phyloP scores from a whole-genome alignment of 2,329 filamentous ascomycete genomes.

The Whalleya microplaca region DNA sequence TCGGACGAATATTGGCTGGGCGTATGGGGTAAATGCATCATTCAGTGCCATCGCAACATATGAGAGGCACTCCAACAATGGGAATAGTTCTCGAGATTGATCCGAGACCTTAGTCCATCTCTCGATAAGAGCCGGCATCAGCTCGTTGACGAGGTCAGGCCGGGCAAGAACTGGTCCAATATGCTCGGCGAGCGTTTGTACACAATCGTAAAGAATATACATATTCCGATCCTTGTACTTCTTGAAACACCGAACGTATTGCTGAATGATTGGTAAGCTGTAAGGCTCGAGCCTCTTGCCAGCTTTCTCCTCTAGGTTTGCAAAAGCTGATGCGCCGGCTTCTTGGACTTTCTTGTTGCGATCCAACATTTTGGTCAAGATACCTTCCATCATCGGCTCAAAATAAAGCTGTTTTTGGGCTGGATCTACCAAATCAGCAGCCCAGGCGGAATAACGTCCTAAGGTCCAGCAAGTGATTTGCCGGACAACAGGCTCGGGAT shows the following conservation, averaged over 20 bases:
- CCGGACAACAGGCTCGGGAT: conserved; percentile 85
- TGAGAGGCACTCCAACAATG: conserved; percentile 92
- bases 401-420: conserved; percentile 78
- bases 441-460: conserved; percentile 92
- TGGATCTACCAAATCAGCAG: conserved; percentile 71
- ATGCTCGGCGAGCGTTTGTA: conserved; percentile 93
- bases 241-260: conserved; percentile 89
- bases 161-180: conserved; percentile 81
- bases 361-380: conserved; percentile 92
- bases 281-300: conserved; percentile 81
- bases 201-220: conserved; percentile 98
- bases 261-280: conserved; percentile 84
- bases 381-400: conserved; percentile 95
- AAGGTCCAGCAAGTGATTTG: conserved; percentile 99
- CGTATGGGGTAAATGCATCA: conserved; percentile 80
- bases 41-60: conserved; percentile 90
- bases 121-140: conserved; percentile 91
- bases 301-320: conserved; percentile 92
- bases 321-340: conserved; percentile 93
- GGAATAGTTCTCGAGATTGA: conserved; percentile 90
- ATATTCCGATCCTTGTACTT: conserved; percentile 99
- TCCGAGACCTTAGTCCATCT: conserved; percentile 88
- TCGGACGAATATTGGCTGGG: conserved; percentile 81
- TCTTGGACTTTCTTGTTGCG: conserved; percentile 98
- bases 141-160: conserved; percentile 76